phyloP scores from a whole-genome alignment of 176 grass and related monocot species.

The Lolium multiflorum region DNA sequence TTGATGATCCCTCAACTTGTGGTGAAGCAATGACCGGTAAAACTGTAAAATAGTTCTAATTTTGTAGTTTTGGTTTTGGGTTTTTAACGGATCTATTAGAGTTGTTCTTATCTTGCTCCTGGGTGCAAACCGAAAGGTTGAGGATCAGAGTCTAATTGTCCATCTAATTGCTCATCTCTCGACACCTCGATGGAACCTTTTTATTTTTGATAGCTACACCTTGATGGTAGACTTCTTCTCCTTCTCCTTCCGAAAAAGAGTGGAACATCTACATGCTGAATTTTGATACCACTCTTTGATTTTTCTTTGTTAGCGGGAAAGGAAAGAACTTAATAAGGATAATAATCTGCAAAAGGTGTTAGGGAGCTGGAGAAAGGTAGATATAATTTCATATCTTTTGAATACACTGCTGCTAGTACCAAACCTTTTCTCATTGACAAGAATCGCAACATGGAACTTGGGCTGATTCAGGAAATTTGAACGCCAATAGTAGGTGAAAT shows the following conservation, averaged over 20 bases:
- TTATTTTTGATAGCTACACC: not conserved
- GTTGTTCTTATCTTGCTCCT: no score
- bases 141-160: no score
- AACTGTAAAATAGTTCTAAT: no score
- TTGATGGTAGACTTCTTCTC: not conserved
- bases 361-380: not conserved
- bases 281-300: not conserved
- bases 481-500: not conserved
- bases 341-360: not conserved
- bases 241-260: not conserved
- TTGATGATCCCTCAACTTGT: no score
- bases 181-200: no score
- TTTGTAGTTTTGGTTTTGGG: no score
- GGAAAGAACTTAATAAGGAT: not conserved
- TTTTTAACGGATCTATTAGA: no score
- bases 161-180: no score
- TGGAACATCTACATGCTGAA: not conserved
- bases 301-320: not conserved
- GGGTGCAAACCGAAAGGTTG: no score
- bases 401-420: not conserved
- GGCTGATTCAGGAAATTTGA: not conserved
- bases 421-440: not conserved
- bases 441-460: not conserved
- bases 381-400: not conserved
- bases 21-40: no score